phyloP scores from a whole-genome alignment of 257 asterid genomes.

The Euphrasia confusa region DNA sequence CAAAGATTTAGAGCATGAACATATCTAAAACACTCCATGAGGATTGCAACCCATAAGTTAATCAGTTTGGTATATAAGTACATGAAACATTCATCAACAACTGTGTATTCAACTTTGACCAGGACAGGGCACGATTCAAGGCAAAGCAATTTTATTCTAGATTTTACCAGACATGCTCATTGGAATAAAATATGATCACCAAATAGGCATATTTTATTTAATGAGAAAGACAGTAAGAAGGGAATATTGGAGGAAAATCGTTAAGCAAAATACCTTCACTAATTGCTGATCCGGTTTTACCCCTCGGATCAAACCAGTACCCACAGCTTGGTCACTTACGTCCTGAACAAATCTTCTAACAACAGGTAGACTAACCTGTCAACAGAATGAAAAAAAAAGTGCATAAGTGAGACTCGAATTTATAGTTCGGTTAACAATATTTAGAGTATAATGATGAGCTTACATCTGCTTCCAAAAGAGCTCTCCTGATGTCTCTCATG shows the following conservation, averaged over 20 bases:
- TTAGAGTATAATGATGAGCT: constrained; percentile 21
- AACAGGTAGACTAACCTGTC: constrained; percentile 98
- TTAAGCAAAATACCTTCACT: constrained; percentile 69
- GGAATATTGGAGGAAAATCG: constrained; percentile 9
- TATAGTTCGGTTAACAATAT: constrained; percentile 12
- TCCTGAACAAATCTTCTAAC: constrained; percentile 93
- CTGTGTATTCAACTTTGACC: background rate
- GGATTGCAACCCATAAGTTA: constrained; percentile 11
- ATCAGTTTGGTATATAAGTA: background rate
- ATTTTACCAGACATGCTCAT: background rate
- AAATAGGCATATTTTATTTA: background rate
- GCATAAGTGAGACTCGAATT: constrained; percentile 5
- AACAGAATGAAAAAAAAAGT: constrained; percentile 18
- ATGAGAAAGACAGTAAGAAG: background rate
- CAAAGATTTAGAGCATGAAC: background rate
- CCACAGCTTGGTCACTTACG: constrained; percentile 87
- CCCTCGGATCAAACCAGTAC: constrained; percentile 87
- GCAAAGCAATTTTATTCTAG: constrained; percentile 13
- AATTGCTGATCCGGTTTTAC: constrained; percentile 94
- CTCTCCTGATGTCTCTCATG: constrained; percentile 91
- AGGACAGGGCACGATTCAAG: constrained; percentile 8
- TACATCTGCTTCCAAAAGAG: constrained; percentile 97
- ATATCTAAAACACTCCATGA: background rate
- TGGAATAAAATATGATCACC: constrained; percentile 11
- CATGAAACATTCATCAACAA: constrained; percentile 1